Percentiles rank a stretch among this genome's conserved stretches.
Evolutionary conservation across 495 filamentous ascomycete species (phyloP).

Genomic region (Penicillium malachiteum): DNA sequence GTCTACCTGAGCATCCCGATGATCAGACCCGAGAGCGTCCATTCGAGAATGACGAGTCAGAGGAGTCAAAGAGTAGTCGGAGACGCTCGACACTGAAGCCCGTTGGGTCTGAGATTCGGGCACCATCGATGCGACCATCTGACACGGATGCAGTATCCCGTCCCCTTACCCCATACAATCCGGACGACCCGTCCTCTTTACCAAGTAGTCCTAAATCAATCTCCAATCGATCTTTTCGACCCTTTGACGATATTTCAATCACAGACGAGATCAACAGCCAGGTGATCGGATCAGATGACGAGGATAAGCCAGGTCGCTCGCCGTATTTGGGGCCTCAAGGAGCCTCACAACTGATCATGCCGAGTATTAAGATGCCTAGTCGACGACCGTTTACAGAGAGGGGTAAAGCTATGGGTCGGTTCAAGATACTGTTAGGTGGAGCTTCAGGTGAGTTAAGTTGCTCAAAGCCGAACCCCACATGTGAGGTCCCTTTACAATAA

Average conservation of each 20-base stretch:
- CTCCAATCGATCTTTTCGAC: constrained; percentile 48
- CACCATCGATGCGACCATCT: constrained; percentile 22
- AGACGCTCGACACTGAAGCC: constrained; percentile 41
- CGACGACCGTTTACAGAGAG: constrained; percentile 86
- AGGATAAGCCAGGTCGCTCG: constrained; percentile 30
- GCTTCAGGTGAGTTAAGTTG: constrained; percentile 60
- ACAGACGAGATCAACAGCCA: constrained; percentile 52
- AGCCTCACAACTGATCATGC: constrained; percentile 93
- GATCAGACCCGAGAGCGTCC: constrained; percentile 5
- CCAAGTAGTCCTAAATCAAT: constrained; percentile 54
- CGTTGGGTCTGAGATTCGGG: constrained; percentile 18
- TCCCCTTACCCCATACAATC: constrained; percentile 47
- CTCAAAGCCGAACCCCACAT: background rate
- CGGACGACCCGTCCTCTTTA: constrained; percentile 45
- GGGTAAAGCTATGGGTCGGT: constrained; percentile 77
- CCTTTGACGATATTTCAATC: constrained; percentile 51
- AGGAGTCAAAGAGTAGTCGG: constrained; percentile 18
- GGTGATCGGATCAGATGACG: constrained; percentile 48
- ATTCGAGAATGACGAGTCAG: constrained; percentile 25
- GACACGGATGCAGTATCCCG: constrained; percentile 32
- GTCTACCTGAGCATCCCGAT: constrained; percentile 8
- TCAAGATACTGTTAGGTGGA: constrained; percentile 88
- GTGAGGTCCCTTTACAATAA: background rate
- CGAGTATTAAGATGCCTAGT: constrained; percentile 91
- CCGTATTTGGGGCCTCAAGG: constrained; percentile 39